A percentile compares a stretch with the other conserved stretches of the same genome.
Conservation (phyloP, 78 protist species). For the Guillardia theta region DNA sequence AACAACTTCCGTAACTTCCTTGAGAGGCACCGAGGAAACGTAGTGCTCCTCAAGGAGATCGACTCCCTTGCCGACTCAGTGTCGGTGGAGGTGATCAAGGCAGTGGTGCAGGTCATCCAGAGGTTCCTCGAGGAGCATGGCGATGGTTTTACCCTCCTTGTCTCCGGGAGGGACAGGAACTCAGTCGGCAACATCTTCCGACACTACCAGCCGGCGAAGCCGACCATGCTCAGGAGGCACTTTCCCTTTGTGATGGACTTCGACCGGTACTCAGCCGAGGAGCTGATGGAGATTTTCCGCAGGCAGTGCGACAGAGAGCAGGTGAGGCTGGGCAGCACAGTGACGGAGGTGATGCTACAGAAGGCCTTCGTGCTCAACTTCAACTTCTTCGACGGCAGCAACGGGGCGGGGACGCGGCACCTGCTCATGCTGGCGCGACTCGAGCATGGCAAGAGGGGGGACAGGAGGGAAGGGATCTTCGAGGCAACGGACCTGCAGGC, state of each 20-base stretch:
- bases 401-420: neutral
- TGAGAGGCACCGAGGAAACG: too few relatives aligned
- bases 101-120: too few relatives aligned
- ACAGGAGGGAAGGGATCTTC: neutral
- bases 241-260: neutral
- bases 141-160: too few relatives aligned
- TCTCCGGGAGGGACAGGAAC: too few relatives aligned
- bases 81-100: too few relatives aligned
- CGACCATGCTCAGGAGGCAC: neutral
- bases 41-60: too few relatives aligned
- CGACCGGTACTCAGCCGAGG: neutral
- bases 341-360: neutral
- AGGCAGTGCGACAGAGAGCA: neutral
- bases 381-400: neutral
- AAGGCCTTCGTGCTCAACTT: neutral
- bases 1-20: too few relatives aligned
- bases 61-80: too few relatives aligned
- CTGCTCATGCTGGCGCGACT: neutral
- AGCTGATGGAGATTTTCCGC: neutral
- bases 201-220: neutral
- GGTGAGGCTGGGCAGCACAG: neutral
- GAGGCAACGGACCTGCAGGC: neutral
- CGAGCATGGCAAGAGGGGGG: neutral
- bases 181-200: too few relatives aligned
- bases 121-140: too few relatives aligned